These are phyloP conservation scores for Neckera pumila DNA, from an alignment of 225 moss, liverwort and hornwort genomes.

Conservation along the genomic window DNA sequence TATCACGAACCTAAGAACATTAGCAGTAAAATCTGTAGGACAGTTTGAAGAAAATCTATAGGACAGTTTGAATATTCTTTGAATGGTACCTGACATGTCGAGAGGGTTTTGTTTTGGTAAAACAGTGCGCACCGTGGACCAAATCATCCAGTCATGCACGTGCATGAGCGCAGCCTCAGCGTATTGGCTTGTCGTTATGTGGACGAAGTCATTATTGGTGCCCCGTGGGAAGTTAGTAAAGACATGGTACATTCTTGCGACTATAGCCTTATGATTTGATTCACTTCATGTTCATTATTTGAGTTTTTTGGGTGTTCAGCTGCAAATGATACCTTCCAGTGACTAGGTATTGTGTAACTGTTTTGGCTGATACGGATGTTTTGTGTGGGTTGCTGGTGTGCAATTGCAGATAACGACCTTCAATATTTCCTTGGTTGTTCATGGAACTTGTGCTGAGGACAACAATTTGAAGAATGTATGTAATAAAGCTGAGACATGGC, in stretches of 20 bases:
- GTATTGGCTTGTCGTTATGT: constrained; percentile 90
- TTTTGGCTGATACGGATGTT: not conserved
- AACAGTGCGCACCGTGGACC: constrained; percentile 78
- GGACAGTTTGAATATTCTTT: not conserved
- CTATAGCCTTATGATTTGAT: not conserved
- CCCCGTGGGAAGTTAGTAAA: constrained; percentile 95
- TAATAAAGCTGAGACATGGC: not conserved
- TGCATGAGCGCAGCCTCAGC: constrained; percentile 95
- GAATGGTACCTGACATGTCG: not conserved
- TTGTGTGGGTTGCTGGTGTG: not conserved
- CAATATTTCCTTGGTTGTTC: constrained; percentile 82
- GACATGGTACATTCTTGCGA: constrained; percentile 60
- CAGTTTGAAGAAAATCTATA: not conserved
- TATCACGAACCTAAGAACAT: not conserved
- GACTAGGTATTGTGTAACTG: not conserved
- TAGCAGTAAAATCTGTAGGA: not conserved
- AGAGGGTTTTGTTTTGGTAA: not conserved
- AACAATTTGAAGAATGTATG: constrained; percentile 67
- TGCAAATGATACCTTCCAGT: not conserved
- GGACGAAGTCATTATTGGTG: constrained; percentile 98
- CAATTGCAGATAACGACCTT: constrained; percentile 77
- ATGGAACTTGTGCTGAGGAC: constrained; percentile 76
- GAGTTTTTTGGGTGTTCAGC: not conserved
- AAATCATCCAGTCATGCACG: constrained; percentile 97
- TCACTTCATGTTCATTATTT: not conserved